phyloP scores from a whole-genome alignment of 768 basidiomycete species.

The Paxillus rubicundulus region DNA sequence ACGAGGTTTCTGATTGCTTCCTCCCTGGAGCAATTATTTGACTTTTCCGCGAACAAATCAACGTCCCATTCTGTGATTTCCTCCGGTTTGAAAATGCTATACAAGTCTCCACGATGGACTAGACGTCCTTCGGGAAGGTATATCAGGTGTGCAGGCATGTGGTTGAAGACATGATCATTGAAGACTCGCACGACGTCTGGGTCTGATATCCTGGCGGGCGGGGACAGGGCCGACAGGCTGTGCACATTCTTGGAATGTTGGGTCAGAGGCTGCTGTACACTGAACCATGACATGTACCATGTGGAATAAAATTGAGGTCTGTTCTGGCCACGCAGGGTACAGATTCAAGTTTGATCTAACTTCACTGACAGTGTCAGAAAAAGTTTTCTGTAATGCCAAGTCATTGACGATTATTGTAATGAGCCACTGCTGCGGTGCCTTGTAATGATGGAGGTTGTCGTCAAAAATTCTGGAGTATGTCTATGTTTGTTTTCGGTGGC shows the following conservation, averaged over 20 bases:
- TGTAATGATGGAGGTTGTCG: no score
- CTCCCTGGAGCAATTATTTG: constrained; percentile 4
- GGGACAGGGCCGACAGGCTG: neutral
- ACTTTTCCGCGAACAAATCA: neutral
- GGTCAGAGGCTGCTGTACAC: no score
- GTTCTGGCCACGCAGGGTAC: no score
- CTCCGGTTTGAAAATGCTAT: constrained; percentile 11
- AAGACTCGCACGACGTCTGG: constrained; percentile 7
- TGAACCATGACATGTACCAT: neutral
- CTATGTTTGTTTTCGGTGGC: no score
- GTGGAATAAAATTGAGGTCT: neutral
- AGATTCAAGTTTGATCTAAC: no score
- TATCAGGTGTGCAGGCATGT: constrained; percentile 18
- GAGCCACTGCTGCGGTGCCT: no score
- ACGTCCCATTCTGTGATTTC: constrained; percentile 7
- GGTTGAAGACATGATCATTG: constrained; percentile 14
- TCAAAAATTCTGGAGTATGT: no score
- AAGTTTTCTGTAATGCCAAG: no score
- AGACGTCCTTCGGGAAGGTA: constrained; percentile 9
- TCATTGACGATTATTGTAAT: no score
- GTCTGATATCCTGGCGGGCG: neutral
- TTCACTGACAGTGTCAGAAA: no score
- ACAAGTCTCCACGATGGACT: constrained; percentile 14
- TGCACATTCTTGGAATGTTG: no score
- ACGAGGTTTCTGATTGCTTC: constrained; percentile 6